Percentiles rank a stretch among this genome's conserved stretches.
Conservation (phyloP, 768 basidiomycete species). For the Clitopilus hobsonii region DNA sequence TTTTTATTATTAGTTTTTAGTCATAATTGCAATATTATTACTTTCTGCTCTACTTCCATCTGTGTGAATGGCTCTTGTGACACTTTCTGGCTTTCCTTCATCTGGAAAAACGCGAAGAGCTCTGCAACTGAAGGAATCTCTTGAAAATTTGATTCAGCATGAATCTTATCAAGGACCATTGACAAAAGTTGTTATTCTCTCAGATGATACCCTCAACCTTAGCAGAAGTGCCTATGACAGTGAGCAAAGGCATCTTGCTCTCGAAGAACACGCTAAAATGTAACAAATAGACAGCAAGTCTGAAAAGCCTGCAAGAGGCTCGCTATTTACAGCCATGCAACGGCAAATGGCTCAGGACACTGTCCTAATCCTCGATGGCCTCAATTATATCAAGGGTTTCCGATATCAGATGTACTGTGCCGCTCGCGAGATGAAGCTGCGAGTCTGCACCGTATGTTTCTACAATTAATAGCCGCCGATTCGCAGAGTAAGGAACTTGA, state of each 20-base stretch:
- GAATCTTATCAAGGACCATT: slow-evolving; percentile 50
- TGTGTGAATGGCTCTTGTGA: slow-evolving; percentile 82
- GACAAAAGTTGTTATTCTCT: slow-evolving; percentile 46
- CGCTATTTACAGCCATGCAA: slow-evolving; percentile 80
- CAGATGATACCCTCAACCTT: slow-evolving; percentile 70
- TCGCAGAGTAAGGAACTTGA: slow-evolving; percentile 9
- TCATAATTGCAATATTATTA: slow-evolving; percentile 3
- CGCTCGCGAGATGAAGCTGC: slow-evolving; percentile 79
- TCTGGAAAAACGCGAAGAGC: slow-evolving; percentile 84
- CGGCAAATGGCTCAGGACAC: slow-evolving; percentile 67
- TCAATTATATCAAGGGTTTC: slow-evolving; percentile 98
- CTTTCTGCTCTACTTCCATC: neutral
- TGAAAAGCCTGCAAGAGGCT: slow-evolving; percentile 86
- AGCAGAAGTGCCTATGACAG: slow-evolving; percentile 69
- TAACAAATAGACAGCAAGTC: slow-evolving; percentile 57
- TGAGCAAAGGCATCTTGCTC: slow-evolving; percentile 24
- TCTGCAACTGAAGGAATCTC: slow-evolving; percentile 50
- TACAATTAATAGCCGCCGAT: neutral
- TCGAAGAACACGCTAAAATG: neutral
- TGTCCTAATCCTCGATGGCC: slow-evolving; percentile 83
- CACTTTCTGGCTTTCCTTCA: slow-evolving; percentile 82
- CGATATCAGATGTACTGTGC: slow-evolving; percentile 98
- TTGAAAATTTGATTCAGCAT: slow-evolving; percentile 49
- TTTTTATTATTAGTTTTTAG: slow-evolving; percentile 17
- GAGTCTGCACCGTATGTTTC: slow-evolving; percentile 78